Conservation (phyloP, 2,329 filamentous ascomycete species). For the Raffaelea arxii region DNA sequence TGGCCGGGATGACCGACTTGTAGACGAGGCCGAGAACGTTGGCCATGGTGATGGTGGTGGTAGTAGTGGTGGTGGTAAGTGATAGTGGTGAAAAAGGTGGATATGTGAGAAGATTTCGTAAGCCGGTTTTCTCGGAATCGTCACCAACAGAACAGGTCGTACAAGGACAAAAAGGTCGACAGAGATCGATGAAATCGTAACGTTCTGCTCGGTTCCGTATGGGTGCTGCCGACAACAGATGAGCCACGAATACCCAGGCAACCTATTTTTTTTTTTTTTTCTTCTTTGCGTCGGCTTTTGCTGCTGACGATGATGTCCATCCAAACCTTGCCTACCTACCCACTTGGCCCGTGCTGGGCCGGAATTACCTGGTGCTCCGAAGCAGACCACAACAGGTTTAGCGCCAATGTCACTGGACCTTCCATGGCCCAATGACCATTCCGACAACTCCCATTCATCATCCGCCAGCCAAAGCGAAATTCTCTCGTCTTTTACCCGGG, state of each 20-base stretch:
- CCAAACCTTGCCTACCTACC: not conserved
- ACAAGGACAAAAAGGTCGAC: too few relatives aligned
- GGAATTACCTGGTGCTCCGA: slow-evolving; percentile 8
- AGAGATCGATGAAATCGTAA: too few relatives aligned
- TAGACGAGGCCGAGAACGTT: slow-evolving; percentile 53
- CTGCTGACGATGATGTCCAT: not conserved
- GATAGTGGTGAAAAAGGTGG: too few relatives aligned
- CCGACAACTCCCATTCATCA: slow-evolving; percentile 16
- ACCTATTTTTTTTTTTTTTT: not conserved
- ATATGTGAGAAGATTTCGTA: too few relatives aligned
- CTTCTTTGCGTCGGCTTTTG: not conserved
- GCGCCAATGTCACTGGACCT: not conserved
- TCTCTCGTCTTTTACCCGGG: slow-evolving; percentile 11
- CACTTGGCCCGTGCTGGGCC: not conserved
- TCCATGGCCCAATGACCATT: slow-evolving; percentile 13
- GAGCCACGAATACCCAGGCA: not conserved
- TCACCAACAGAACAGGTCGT: too few relatives aligned
- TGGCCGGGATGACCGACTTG: slow-evolving; percentile 62
- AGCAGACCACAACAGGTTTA: not conserved
- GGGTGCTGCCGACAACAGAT: too few relatives aligned
- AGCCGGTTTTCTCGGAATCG: too few relatives aligned
- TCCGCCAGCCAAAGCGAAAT: slow-evolving; percentile 10
- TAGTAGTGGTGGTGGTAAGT: not conserved
- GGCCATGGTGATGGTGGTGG: slow-evolving; percentile 31
- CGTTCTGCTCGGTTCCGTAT: too few relatives aligned